phyloP scores from a whole-genome alignment of 305 asterid genomes.

The Solanum hybrid region DNA sequence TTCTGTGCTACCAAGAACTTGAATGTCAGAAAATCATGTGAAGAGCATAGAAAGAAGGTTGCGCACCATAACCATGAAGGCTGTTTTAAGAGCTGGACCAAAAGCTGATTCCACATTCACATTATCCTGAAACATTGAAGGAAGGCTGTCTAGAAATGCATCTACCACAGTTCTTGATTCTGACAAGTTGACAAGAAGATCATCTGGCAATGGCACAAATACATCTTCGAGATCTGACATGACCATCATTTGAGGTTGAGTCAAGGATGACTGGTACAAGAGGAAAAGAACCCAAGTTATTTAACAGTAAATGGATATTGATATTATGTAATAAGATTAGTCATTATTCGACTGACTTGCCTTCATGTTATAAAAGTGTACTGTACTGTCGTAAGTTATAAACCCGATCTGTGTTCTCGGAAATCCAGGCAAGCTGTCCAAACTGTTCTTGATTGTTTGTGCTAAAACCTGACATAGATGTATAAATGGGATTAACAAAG shows the following conservation, averaged over 20 bases:
- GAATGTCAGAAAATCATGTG: neutral
- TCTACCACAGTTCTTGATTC: conserved; percentile 93
- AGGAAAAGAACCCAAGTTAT: conserved; percentile 16
- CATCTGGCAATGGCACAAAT: conserved; percentile 94
- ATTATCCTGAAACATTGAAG: conserved; percentile 83
- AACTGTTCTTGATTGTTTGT: conserved; percentile 73
- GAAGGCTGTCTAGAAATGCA: conserved; percentile 88
- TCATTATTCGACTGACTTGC: conserved; percentile 19
- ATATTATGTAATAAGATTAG: neutral
- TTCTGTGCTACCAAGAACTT: neutral
- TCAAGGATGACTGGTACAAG: conserved; percentile 74
- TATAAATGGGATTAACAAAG: neutral
- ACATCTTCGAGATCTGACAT: conserved; percentile 92
- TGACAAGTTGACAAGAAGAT: conserved; percentile 93
- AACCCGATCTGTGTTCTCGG: conserved; percentile 95
- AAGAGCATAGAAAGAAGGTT: conserved; percentile 1
- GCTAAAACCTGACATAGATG: conserved; percentile 61
- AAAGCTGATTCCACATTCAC: conserved; percentile 94
- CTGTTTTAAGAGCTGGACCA: conserved; percentile 99
- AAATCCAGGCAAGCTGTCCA: conserved; percentile 86
- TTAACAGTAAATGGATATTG: neutral
- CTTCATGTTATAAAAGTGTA: conserved; percentile 96
- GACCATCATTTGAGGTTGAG: conserved; percentile 98
- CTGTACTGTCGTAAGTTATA: conserved; percentile 87
- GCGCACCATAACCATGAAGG: conserved; percentile 90